These are phyloP conservation scores for Fraxinus pennsylvanica DNA, from an alignment of 257 asterid species.

Conservation along the genomic window DNA sequence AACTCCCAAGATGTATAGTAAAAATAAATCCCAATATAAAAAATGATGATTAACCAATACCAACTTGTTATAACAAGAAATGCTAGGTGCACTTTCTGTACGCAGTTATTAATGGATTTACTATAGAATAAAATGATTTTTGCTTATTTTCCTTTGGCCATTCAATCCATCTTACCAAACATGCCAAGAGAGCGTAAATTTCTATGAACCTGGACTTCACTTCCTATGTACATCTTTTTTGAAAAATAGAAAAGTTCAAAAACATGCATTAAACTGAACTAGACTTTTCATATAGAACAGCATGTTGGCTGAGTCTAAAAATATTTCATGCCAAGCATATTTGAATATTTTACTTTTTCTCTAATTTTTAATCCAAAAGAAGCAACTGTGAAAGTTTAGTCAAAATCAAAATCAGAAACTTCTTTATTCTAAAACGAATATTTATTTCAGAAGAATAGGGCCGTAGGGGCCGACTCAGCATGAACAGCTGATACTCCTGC, in stretches of 20 bases:
- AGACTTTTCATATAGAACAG: neutral
- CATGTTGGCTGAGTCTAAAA: neutral
- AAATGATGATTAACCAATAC: constrained; percentile 7
- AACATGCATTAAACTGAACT: neutral
- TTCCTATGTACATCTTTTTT: neutral
- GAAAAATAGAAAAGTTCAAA: neutral
- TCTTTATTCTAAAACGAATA: neutral
- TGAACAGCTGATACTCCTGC: neutral
- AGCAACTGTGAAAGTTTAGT: neutral
- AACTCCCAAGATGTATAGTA: neutral
- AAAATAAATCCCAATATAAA: constrained; percentile 12
- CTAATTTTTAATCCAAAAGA: neutral
- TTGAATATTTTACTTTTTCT: neutral
- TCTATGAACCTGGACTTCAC: neutral
- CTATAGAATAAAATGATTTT: neutral
- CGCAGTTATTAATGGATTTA: neutral
- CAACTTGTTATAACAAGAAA: constrained; percentile 24
- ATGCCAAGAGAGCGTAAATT: constrained; percentile 12
- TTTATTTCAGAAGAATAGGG: neutral
- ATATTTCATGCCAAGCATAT: neutral
- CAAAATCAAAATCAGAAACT: neutral
- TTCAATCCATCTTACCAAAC: neutral
- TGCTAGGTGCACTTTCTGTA: neutral
- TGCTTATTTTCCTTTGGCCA: neutral
- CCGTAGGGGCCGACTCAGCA: neutral